Percentiles rank a stretch among this genome's conserved stretches.
Evolutionary conservation across 1,139 yeast genomes (phyloP).

Genomic region (Geotrichum europaeum): DNA sequence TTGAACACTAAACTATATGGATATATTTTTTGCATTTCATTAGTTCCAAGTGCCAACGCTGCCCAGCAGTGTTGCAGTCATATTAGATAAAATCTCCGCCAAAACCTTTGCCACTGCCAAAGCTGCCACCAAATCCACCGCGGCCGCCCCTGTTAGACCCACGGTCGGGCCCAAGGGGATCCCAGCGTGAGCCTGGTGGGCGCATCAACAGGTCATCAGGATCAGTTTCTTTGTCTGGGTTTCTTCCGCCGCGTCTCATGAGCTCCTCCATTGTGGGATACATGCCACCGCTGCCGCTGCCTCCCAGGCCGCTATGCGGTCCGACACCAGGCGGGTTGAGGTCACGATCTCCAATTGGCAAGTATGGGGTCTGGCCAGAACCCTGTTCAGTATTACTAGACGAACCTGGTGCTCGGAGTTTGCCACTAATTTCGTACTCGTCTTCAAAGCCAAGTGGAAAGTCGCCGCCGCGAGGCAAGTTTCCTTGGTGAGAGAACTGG

Average conservation of each 20-base stretch:
- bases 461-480: slow-evolving; percentile 8
- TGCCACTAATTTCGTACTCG: slow-evolving; percentile 13
- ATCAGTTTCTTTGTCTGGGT: neutral
- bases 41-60: neutral
- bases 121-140: slow-evolving; percentile 9
- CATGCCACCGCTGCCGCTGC: slow-evolving; percentile 13
- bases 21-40: neutral
- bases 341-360: slow-evolving; percentile 15
- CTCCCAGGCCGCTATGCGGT: neutral
- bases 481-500: neutral
- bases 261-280: slow-evolving; percentile 12
- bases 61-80: neutral
- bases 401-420: slow-evolving; percentile 7
- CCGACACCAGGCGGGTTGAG: slow-evolving; percentile 15
- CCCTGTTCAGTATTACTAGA: neutral
- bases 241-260: slow-evolving; percentile 1
- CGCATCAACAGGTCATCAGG: slow-evolving; percentile 9
- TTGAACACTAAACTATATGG: neutral
- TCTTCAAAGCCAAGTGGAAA: slow-evolving; percentile 15
- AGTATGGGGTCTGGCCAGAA: neutral
- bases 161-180: slow-evolving; percentile 13
- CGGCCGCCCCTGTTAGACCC: slow-evolving; percentile 4
- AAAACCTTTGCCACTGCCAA: slow-evolving; percentile 12
- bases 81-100: slow-evolving; percentile 5
- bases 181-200: slow-evolving; percentile 16